Conservation (phyloP, 192 early-diverging fungal genomes). For the Backusella australiensis region DNA sequence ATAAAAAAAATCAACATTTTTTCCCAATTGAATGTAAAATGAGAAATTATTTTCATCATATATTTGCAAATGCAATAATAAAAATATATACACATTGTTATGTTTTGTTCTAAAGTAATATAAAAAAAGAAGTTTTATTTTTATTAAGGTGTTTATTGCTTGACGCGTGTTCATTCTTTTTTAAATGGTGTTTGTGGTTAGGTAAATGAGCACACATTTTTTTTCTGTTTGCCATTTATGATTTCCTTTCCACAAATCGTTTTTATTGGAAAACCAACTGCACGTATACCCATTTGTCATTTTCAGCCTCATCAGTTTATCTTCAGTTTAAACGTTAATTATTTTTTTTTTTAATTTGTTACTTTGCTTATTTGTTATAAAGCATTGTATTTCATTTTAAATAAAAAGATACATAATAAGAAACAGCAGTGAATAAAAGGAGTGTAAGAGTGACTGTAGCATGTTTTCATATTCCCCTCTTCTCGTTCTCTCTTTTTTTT, state of each 20-base stretch:
- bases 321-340: not conserved
- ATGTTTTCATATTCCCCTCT: too few species aligned
- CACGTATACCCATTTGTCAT: not conserved
- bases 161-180: too few species aligned
- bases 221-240: not conserved
- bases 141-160: not conserved
- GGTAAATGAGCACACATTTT: too few species aligned
- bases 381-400: not conserved
- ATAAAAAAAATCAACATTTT: not conserved
- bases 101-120: not conserved
- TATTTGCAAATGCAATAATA: not conserved
- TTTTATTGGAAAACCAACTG: too few species aligned
- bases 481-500: too few species aligned
- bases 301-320: not conserved
- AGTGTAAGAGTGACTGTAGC: too few species aligned
- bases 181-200: too few species aligned
- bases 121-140: not conserved
- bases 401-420: not conserved
- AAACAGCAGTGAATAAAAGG: not conserved
- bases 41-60: not conserved
- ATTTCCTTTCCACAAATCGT: too few species aligned
- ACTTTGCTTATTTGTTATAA: not conserved
- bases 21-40: not conserved
- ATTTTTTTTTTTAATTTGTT: not conserved
- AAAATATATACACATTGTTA: not conserved